Conservation (phyloP, 306 rosid species). For the Castanea sativa region DNA sequence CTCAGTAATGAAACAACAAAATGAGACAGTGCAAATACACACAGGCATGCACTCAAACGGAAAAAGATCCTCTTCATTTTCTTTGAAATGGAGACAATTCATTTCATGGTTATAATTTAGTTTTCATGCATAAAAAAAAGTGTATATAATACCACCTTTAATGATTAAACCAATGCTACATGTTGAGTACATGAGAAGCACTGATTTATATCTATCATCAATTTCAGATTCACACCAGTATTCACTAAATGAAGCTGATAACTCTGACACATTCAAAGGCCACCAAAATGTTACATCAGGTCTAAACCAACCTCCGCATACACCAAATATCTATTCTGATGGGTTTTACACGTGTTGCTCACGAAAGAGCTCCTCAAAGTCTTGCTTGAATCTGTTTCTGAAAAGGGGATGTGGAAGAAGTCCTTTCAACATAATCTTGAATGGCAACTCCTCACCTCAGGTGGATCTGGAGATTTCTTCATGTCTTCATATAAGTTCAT, state of each 20-base stretch:
- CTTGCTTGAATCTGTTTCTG: constrained; percentile 91
- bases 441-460: constrained; percentile 84
- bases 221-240: background rate
- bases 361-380: constrained; percentile 93
- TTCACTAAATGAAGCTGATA: background rate
- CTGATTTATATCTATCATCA: background rate
- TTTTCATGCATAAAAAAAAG: no score
- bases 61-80: background rate
- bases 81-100: no score
- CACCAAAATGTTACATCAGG: background rate
- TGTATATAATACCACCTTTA: background rate
- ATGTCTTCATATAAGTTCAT: constrained; percentile 85
- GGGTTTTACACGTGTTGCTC: constrained; percentile 79
- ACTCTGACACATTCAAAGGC: background rate
- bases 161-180: background rate
- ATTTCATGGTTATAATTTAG: no score
- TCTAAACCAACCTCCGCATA: constrained; percentile 44
- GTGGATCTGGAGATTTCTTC: constrained; percentile 96
- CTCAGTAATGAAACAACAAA: background rate
- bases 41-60: background rate
- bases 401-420: constrained; percentile 87
- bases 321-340: constrained; percentile 85
- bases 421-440: constrained; percentile 88
- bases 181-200: background rate
- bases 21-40: background rate